Evolutionary conservation across 177 flowering plant species (phyloP), one percentile per base, ranked within the genome.

Genomic region (Telopea speciosissima): DNA sequence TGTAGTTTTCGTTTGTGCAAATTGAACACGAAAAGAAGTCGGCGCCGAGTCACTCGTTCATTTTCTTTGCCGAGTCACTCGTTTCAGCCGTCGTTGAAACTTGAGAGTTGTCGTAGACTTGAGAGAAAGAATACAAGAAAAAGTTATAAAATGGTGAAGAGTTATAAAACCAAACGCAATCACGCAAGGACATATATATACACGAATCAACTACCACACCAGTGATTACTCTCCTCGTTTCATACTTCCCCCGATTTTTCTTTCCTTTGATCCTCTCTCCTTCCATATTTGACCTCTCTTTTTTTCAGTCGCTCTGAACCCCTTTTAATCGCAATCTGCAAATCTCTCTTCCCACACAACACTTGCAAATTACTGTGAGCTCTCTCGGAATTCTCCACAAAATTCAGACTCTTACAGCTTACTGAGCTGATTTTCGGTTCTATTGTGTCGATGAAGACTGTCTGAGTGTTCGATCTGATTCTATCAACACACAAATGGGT

Each of bases 401-500:
- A 33, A 26, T 25, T 25, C n/a, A 26, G 40, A 25, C 40, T 21
- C 24, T 17, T 22, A 8, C 8, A n/a, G 62, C 62, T 63, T 19
- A 21, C 31, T 13, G 65, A 25, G 21, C 58, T 1, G 21, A 3
- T 21, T 7, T 33, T 31, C 44, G 16, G 19, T 31, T 33, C 44
- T 31, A 24, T 21, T 31, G 11, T 21, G 23, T 63, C 21, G 3
- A 63, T 19, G 66, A 33, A 31, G 45, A 19, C 21, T 33, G 21
- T 28, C 22, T 63, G 66, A 63, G 23, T 63, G 12, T 63, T 63
- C 25, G 67, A 65, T 65, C 67, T 65, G 44, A 28, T 63, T 63
- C n/a, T 17, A 52, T n/a, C 25, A 36, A 65, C 24, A 17, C 49
- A 40, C 9, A 61, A 22, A 79, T 79, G 82, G 82, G 82, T 44